Evolutionary conservation across 2,329 filamentous ascomycete genomes (phyloP), one percentile per base, ranked within the genome.

Genomic region (Ophiostoma himal-ulmi): DNA sequence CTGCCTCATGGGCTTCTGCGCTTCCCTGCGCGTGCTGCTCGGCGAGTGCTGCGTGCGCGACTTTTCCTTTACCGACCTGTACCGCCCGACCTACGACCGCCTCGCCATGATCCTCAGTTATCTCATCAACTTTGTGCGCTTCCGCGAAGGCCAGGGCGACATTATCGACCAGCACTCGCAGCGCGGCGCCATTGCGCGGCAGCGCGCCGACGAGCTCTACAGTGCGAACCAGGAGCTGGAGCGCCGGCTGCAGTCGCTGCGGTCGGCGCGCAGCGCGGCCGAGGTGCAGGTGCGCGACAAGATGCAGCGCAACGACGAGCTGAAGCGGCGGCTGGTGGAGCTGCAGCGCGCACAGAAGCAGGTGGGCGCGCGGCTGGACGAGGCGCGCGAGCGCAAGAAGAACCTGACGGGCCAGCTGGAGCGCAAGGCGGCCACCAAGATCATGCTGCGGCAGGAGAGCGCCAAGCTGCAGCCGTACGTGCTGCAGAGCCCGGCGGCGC

Each of bases 41-140:
- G 82, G 89, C 71, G 93, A 94, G 83, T 98, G 95, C 78, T 93
- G 93, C 66, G 92, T 99, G 75, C 90, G 89, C 73, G 95, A 99
- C 80, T 97, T 99, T 76, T 93, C 91, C 48, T 97, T 98, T 80
- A 89, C 89, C 72, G 95, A 99, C 79, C 83, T 99, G 6, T 94
- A 96, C 78, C 91, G 91, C 78, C 95, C 95, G 20, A 96, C 93
- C 1, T 92, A 96, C 77, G 91, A 92, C 71, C 91, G 95, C 64
- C 86, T 98, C 17, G 91, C 94, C 77, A 96, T 95, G 82, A 96
- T 98, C 77, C 95, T 99, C 79, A 96, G 92, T 74, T 97, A 97
- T 80, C 87, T 98, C 74, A 99, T 99, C 83, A 99, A 99, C 81
- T 99, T 99, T 80, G 94, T 98, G 75, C 89, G 95, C 69, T 99